These are phyloP conservation scores for Mycena floridula DNA, from an alignment of 768 basidiomycete species.

Conservation along the genomic window DNA sequence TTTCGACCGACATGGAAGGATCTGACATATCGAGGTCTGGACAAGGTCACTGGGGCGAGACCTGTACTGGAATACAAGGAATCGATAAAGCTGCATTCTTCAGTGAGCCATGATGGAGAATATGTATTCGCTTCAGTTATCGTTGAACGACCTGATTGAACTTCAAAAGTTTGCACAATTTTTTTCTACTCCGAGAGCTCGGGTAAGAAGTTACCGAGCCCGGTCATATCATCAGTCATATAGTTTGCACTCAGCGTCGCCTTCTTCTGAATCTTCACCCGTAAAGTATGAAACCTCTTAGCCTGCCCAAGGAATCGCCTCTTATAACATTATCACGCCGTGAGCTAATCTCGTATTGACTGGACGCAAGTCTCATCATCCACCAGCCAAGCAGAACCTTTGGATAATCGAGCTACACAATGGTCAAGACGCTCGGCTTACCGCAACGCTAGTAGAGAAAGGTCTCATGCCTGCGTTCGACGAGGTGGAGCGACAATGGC, in stretches of 20 bases:
- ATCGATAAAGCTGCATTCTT: conserved; percentile 50
- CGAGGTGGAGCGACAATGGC: conserved; percentile 69
- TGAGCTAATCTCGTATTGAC: too few species aligned
- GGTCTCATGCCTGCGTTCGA: conserved; percentile 69
- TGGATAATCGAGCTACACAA: conserved; percentile 84
- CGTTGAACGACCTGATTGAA: conserved; percentile 35
- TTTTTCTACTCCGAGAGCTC: too few species aligned
- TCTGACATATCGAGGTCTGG: conserved; percentile 40
- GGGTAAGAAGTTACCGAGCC: too few species aligned
- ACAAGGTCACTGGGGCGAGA: conserved; percentile 25
- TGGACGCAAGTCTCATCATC: too few species aligned
- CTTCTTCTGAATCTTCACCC: too few species aligned
- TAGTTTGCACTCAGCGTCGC: too few species aligned
- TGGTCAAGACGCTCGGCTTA: conserved; percentile 68
- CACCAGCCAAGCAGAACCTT: conserved; percentile 46
- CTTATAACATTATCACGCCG: too few species aligned
- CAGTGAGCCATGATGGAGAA: conserved; percentile 79
- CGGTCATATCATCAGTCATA: too few species aligned
- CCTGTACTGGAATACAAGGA: conserved; percentile 41
- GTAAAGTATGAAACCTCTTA: too few species aligned
- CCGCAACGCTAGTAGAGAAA: conserved; percentile 46
- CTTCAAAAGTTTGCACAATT: too few species aligned
- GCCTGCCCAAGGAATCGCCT: too few species aligned
- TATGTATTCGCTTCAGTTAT: conserved; percentile 67
- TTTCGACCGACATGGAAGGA: conserved; percentile 70